A percentile compares a stretch with the other conserved stretches of the same genome.
Conservation (phyloP, 1,139 yeast species). For the Lipomyces yarrowii region DNA sequence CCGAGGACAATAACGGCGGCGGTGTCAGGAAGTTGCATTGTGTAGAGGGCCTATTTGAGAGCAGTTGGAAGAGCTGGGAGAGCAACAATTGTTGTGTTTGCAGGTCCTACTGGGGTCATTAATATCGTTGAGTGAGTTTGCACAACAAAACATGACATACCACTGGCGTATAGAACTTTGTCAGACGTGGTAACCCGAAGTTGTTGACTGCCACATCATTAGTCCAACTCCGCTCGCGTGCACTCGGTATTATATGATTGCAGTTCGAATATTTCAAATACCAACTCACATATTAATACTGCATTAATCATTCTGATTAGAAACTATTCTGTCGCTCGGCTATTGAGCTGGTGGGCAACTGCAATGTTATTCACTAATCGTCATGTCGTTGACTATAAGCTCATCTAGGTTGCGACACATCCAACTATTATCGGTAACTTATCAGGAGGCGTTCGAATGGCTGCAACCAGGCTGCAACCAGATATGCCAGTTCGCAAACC, state of each 20-base stretch:
- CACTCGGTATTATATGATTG: not conserved
- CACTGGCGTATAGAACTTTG: slow-evolving; percentile 91
- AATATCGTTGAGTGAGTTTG: not conserved
- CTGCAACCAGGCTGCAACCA: not conserved
- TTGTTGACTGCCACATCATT: slow-evolving; percentile 61
- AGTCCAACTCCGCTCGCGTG: not conserved
- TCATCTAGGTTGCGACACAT: not conserved
- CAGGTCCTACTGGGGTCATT: slow-evolving; percentile 50
- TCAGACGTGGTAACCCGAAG: slow-evolving; percentile 87
- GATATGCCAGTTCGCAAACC: not conserved
- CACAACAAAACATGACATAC: slow-evolving; percentile 18
- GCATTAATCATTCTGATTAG: slow-evolving; percentile 74
- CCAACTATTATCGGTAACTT: not conserved
- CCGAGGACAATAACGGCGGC: slow-evolving; percentile 58
- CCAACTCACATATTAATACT: slow-evolving; percentile 75
- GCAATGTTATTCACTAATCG: not conserved
- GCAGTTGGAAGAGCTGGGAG: slow-evolving; percentile 72
- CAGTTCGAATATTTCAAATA: not conserved
- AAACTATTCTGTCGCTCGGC: not conserved
- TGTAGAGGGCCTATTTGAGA: slow-evolving; percentile 65
- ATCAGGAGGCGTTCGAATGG: not conserved
- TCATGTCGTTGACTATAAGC: not conserved
- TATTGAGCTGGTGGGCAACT: not conserved
- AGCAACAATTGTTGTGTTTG: slow-evolving; percentile 72
- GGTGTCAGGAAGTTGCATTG: slow-evolving; percentile 84